Evolutionary conservation across 176 grass and related monocot species (phyloP).

Genomic region (Musa beccarii): DNA sequence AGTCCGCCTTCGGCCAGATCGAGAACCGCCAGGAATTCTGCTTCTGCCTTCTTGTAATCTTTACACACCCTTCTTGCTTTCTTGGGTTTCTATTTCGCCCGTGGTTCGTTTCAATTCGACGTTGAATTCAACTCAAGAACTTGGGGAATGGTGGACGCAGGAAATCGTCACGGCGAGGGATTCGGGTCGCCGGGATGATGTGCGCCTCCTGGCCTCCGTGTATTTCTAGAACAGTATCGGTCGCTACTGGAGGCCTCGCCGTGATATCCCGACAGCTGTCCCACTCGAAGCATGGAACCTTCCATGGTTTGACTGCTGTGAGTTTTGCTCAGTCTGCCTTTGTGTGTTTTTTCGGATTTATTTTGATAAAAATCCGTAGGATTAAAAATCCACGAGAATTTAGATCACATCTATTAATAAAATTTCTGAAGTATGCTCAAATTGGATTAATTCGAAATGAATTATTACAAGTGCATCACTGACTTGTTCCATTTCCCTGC

Average conservation of each 20-base stretch:
- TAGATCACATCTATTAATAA: too few relatives aligned
- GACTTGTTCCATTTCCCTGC: too few relatives aligned
- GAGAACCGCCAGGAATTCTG: slow-evolving; percentile 80
- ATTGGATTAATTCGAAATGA: too few relatives aligned
- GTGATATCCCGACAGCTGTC: slow-evolving; percentile 59
- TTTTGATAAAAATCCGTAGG: neutral
- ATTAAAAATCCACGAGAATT: neutral
- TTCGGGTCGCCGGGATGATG: slow-evolving; percentile 69
- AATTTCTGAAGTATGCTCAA: too few relatives aligned
- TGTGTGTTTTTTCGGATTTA: too few relatives aligned
- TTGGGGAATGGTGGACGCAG: slow-evolving; percentile 31
- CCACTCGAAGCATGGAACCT: neutral
- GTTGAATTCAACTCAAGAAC: neutral
- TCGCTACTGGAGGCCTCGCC: slow-evolving; percentile 79
- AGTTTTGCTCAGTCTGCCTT: neutral
- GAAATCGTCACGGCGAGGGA: slow-evolving; percentile 83
- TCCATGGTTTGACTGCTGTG: neutral
- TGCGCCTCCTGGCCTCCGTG: slow-evolving; percentile 73
- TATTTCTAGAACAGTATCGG: slow-evolving; percentile 98
- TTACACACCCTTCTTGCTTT: neutral
- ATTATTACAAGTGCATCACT: too few relatives aligned
- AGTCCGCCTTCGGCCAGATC: slow-evolving; percentile 67
- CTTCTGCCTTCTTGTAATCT: slow-evolving; percentile 82
- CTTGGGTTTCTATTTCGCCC: neutral
- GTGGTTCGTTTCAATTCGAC: neutral